phyloP scores from a whole-genome alignment of 306 rosid species.

The Lathyrus oleraceus region DNA sequence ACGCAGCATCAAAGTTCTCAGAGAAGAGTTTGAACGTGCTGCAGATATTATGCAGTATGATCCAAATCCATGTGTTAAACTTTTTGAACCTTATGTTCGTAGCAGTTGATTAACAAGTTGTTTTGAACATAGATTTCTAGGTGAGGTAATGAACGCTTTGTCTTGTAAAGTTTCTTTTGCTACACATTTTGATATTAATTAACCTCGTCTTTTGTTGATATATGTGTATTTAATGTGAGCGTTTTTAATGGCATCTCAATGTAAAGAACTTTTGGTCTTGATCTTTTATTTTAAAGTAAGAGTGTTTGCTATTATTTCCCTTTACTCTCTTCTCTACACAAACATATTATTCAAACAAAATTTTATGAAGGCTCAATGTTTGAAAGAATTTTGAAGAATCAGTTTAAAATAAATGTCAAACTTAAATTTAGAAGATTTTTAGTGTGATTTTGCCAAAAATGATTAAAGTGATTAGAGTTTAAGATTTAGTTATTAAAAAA shows the following conservation, averaged over 20 bases:
- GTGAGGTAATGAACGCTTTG: constrained; percentile 32
- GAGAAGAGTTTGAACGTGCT: constrained; percentile 97
- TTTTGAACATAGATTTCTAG: constrained; percentile 39
- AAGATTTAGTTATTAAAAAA: too few relatives aligned
- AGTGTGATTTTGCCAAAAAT: too few relatives aligned
- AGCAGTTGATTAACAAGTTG: constrained; percentile 32
- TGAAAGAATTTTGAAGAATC: too few relatives aligned
- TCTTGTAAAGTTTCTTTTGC: constrained; percentile 42
- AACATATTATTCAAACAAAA: too few relatives aligned
- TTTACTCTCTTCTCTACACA: too few relatives aligned
- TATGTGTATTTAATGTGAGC: constrained; percentile 41
- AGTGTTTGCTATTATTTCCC: too few relatives aligned
- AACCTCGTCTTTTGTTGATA: constrained; percentile 36
- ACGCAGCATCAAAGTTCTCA: constrained; percentile 79
- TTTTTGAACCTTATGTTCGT: constrained; percentile 73
- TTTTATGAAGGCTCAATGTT: too few relatives aligned
- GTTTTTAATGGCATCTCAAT: constrained; percentile 9
- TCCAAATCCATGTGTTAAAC: constrained; percentile 79
- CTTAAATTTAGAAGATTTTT: too few relatives aligned
- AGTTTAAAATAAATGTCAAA: too few relatives aligned
- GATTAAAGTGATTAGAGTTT: too few relatives aligned
- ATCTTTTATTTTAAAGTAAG: constrained; percentile 11
- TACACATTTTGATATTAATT: constrained; percentile 18
- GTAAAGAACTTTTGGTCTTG: constrained; percentile 40
- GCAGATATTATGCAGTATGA: constrained; percentile 78